Evolutionary conservation across 2,329 filamentous ascomycete species (phyloP), one percentile per base, ranked within the genome.

Genomic region (Thelonectria discophora): DNA sequence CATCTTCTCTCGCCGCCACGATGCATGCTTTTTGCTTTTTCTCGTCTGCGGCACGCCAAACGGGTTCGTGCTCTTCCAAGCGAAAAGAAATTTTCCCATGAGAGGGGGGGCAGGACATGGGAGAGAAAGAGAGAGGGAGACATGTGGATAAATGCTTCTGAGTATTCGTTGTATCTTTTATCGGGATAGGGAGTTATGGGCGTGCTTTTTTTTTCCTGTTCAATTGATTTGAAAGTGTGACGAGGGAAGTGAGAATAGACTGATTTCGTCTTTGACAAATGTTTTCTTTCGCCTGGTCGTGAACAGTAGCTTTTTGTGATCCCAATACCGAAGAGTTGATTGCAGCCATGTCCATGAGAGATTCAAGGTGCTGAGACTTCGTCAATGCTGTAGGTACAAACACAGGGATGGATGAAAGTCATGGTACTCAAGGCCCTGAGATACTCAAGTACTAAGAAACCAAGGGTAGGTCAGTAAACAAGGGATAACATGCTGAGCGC

Each of bases 121-220:
- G 48, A 47, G 45, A 50, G 65, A 49, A 58, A 51, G 55, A 66
- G 59, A 61, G 58, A 51, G 55, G 65, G 59, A 61, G 58, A 50
- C 30, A 60, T 51, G 52, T 63, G 47, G 42, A 43, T 58, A 58
- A 30, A 50, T 53, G 59, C 50, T 56, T 58, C 59, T 62, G 65
- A 58, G 58, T 68, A 63, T 67, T 30, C 50, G 54, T 68, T 65
- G 65, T 65, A 65, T 37, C 15, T 37, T 37, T 37, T 37, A 58
- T 59, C 63, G 63, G 68, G 54, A 7, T 64, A 60, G 55, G 68
- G 68, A 69, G 68, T 70, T 70, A 30, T 63, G 55, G 67, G 68
- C 66, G 68, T 52, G 58, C 52, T 63, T 30, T 30, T 30, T 2
- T 9, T 30, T 30, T 30, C 4, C 7, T 24, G 4, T 24, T 24